These are phyloP conservation scores for Monosporozyma siamensis DNA, from an alignment of 805 yeast species.

Conservation along the genomic window DNA sequence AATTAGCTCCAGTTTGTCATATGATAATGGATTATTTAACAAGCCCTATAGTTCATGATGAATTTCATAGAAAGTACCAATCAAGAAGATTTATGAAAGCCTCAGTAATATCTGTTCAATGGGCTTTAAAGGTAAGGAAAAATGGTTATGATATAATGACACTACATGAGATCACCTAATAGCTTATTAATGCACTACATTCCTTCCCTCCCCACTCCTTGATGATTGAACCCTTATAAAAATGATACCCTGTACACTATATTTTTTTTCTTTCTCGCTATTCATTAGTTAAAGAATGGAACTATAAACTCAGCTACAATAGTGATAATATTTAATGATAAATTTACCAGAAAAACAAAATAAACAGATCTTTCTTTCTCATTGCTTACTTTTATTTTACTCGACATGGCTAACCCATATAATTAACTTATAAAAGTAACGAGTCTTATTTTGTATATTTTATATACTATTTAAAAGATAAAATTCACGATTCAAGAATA, in stretches of 20 bases:
- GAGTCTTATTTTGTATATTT: neutral
- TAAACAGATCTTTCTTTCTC: neutral
- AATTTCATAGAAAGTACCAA: constrained; percentile 88
- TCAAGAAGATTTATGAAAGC: constrained; percentile 83
- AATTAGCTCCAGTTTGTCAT: constrained; percentile 61
- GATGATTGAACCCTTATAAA: neutral
- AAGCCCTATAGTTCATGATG: constrained; percentile 81
- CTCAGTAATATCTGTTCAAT: constrained; percentile 66
- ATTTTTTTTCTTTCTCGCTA: neutral
- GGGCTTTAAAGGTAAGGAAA: constrained; percentile 55
- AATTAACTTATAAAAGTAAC: neutral
- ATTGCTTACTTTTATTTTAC: neutral
- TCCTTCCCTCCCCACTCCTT: neutral
- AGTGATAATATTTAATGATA: neutral
- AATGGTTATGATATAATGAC: constrained; percentile 33
- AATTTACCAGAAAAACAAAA: neutral
- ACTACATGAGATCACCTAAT: constrained; percentile 23
- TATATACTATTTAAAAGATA: too few species aligned
- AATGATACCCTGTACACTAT: constrained; percentile 1
- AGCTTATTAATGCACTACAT: neutral
- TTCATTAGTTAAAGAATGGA: neutral
- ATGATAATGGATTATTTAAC: constrained; percentile 68
- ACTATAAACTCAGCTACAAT: neutral
- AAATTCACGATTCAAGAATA: neutral
- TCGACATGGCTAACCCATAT: constrained; percentile 1